Conservation (phyloP, 176 grass and related monocot genomes). For the Raddia guianensis region DNA sequence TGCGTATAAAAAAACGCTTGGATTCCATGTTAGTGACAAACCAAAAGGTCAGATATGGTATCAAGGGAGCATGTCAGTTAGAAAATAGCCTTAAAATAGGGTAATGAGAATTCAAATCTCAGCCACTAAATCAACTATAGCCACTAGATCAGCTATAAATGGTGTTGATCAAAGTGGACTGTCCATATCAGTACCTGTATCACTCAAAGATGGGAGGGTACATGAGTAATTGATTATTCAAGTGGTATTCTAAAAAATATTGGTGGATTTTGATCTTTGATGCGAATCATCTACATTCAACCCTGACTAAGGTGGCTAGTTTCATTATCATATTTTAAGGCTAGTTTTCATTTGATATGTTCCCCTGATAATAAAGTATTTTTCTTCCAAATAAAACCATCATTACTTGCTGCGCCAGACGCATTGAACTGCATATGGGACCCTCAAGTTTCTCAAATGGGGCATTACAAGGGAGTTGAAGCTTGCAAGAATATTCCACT, state of each 20-base stretch:
- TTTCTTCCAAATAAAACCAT: slow-evolving; percentile 22
- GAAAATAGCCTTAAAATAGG: slow-evolving; percentile 28
- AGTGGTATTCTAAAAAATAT: not conserved
- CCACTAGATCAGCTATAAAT: slow-evolving; percentile 19
- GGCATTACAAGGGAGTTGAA: slow-evolving; percentile 97
- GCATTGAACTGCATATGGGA: slow-evolving; percentile 90
- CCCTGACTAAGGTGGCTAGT: not conserved
- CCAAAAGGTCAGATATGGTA: slow-evolving; percentile 8
- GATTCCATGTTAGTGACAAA: slow-evolving; percentile 29
- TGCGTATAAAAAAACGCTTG: slow-evolving; percentile 32
- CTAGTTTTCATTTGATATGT: slow-evolving; percentile 1
- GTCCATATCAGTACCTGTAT: slow-evolving; percentile 10
- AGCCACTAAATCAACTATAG: not conserved
- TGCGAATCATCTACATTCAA: not conserved
- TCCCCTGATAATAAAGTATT: not conserved
- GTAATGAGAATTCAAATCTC: slow-evolving; percentile 25
- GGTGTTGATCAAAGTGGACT: slow-evolving; percentile 3
- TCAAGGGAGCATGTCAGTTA: slow-evolving; percentile 10
- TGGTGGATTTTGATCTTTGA: not conserved
- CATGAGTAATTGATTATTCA: not conserved
- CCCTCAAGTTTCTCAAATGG: slow-evolving; percentile 96
- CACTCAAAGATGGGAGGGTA: not conserved
- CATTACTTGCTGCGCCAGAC: slow-evolving; percentile 87
- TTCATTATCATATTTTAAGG: slow-evolving; percentile 3
- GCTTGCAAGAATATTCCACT: slow-evolving; percentile 91